Base-by-base conservation (phyloP, 495 filamentous ascomycete species). In the Elaphomyces granulatus region DNA sequence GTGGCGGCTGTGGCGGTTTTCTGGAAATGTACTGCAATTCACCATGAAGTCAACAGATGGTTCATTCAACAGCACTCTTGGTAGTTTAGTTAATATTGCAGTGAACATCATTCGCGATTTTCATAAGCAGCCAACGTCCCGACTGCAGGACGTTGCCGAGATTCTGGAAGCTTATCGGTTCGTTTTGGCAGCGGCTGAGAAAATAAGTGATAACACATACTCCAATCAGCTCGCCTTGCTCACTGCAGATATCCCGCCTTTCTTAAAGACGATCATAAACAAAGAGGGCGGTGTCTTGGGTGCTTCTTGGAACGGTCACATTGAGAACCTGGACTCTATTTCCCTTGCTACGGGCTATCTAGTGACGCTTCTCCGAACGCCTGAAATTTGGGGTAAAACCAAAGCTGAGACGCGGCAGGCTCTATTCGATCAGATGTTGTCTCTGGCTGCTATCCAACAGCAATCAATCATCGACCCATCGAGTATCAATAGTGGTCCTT, bases 1-100 rank as follows among this genome's bases (percentile, higher is more conserved):
- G 37, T 68, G 64, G 64, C 59, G 64, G n/a, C 32, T 68, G 36
- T 68, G 64, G 64, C 58, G 59, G 32, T 47, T 66, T 30, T 45
- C 53, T 28, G 55, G 54, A 15, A 63, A 60, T 41, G 40, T 65
- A 15, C 19, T 61, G 6, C 51, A 56, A 15, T 59, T 60, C 20
- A 57, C 48, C 17, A 26, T 50, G 10, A 43, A 43, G 23, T 12
- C 23, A 6, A 28, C 12, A 28, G 23, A 28, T 28, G 23, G 12
- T 28, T 12, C 23, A 28, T 28, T 28, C 23, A 28, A 12, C 23
- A 28, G 23, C 12, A 12, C 23, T 12, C 6, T 12, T 28, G 12
- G 12, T 28, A 6, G 23, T 18, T 38, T 63, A 15, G 32, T 53
- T 17, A 47, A 51, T 32, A 36, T 43, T 17, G 58, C 56, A 15